Evolutionary conservation across 2,329 filamentous ascomycete species (phyloP), one percentile per base, ranked within the genome.

Genomic region (Xylariaceae sp.): DNA sequence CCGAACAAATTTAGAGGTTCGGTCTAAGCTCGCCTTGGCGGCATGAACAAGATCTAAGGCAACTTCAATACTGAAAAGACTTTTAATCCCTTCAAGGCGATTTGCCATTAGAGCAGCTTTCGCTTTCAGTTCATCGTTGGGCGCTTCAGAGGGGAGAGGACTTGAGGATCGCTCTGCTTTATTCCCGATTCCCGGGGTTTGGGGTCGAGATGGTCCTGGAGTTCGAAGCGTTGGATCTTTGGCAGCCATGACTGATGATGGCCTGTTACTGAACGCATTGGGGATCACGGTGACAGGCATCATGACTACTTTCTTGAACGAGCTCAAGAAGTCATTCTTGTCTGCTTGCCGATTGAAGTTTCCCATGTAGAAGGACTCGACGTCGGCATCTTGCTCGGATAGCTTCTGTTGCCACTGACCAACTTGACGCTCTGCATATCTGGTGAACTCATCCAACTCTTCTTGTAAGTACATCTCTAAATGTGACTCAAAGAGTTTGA

Each of bases 261-360:
- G 61, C 43, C 27, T 32, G 27, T 71, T 75, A 38, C 59, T 63
- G 60, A 82, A 88, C 44, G 76, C 83, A 27, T 27, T 42, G 2
- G 89, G 88, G 4, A 97, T 73, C 7, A 90, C 92, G 42, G 88
- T 95, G 39, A 98, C 92, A 2, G 93, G 93, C 83, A 95, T 94
- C 91, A 98, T 96, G 54, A 98, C 88, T 7, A 98, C 93, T 66
- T 97, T 97, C 63, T 90, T 96, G 74, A 98, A 98, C 0, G 91
- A 95, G 37, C 85, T 93, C 50, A 98, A 64, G 59, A 98, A 98
- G 64, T 98, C 93, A 55, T 90, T 88, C 69, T 98, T 98, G 53
- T 94, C 93, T 1, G 90, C 93, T 64, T 95, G 90, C 21, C 93
- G 80, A 62, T 92, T 96, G 61, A 97, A 82, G 63, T 90, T 96